Evolutionary conservation across 2,329 filamentous ascomycete species (phyloP), one percentile per base, ranked within the genome.

Genomic region (Fusarium verticillioides): DNA sequence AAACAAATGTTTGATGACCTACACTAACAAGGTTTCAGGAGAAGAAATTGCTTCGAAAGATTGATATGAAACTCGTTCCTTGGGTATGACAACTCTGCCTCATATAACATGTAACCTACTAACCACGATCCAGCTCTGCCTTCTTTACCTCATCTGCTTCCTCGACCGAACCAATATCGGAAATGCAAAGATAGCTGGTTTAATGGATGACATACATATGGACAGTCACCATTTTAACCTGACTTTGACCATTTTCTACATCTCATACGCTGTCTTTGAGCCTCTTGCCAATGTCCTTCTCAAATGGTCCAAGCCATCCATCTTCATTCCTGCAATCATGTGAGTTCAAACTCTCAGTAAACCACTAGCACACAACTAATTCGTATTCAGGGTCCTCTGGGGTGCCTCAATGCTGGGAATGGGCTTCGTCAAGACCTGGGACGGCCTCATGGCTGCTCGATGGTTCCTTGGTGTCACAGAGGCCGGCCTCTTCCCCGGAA

Each of bases 251-350:
- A 92, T 97, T 75, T 97, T 97, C 84, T 97, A 97, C 83, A 87
- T 97, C 56, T 94, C 93, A 1, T 97, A 97, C 80, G 88, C 93
- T 5, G 82, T 95, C 39, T 95, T 94, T 71, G 94, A 96, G 80
- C 90, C 91, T 0, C 77, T 95, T 47, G 94, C 93, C 67, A 97
- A 97, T 79, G 85, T 96, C 52, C 82, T 97, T 30, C 89, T 97
- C 66, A 97, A 97, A 83, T 88, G 87, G 23, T 84, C 94, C 69
- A 87, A 90, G 3, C 95, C 95, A 0, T 94, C 92, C 43, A 83
- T 95, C 60, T 97, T 97, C 79, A 90, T 97, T 62, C 93, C 94
- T 5, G 84, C 88, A 37, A 97, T 97, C 78, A 97, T 97, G 92
- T 87, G 88, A 75, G 85, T 88, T 28, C 21, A 23, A 39, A 40